phyloP scores from a whole-genome alignment of 2,329 filamentous ascomycete species.

The Pseudocercospora fuligena region DNA sequence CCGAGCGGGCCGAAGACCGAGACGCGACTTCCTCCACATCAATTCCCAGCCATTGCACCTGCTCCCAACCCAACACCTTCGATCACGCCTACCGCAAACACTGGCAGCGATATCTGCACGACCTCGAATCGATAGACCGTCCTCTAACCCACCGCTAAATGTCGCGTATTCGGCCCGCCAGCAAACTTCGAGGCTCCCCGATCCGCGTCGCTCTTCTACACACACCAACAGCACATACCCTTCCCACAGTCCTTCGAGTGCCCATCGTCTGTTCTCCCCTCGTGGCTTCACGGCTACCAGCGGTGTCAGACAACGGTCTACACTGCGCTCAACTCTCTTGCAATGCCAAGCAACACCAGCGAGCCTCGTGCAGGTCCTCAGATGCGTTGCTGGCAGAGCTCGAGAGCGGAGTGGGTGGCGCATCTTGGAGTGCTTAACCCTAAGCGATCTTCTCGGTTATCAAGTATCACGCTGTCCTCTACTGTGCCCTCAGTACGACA shows the following conservation, averaged over 20 bases:
- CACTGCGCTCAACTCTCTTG: slow-evolving; percentile 30
- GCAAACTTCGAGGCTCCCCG: slow-evolving; percentile 20
- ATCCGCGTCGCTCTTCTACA: slow-evolving; percentile 47
- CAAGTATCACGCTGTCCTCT: slow-evolving; percentile 47
- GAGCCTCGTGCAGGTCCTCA: slow-evolving; percentile 63
- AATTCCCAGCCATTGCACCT: slow-evolving; percentile 15
- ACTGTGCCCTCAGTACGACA: slow-evolving; percentile 49
- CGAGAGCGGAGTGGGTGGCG: slow-evolving; percentile 45
- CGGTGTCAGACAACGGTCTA: slow-evolving; percentile 38
- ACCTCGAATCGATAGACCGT: slow-evolving; percentile 18
- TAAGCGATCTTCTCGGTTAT: slow-evolving; percentile 75
- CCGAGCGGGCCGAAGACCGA: background rate
- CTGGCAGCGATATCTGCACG: slow-evolving; percentile 16
- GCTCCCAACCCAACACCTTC: slow-evolving; percentile 9
- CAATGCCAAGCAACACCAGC: slow-evolving; percentile 18
- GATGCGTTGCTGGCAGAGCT: slow-evolving; percentile 50
- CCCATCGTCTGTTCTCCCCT: slow-evolving; percentile 72
- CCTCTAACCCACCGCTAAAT: slow-evolving; percentile 23
- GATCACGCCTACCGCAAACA: slow-evolving; percentile 4
- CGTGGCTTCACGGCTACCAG: slow-evolving; percentile 33
- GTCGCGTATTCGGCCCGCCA: slow-evolving; percentile 29
- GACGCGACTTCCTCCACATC: slow-evolving; percentile 3
- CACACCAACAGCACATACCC: slow-evolving; percentile 66
- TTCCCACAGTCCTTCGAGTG: slow-evolving; percentile 78
- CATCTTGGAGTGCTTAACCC: slow-evolving; percentile 84